These are phyloP conservation scores for Oryza glaberrima DNA, from an alignment of 176 grass and related monocot genomes.

Conservation along the genomic window DNA sequence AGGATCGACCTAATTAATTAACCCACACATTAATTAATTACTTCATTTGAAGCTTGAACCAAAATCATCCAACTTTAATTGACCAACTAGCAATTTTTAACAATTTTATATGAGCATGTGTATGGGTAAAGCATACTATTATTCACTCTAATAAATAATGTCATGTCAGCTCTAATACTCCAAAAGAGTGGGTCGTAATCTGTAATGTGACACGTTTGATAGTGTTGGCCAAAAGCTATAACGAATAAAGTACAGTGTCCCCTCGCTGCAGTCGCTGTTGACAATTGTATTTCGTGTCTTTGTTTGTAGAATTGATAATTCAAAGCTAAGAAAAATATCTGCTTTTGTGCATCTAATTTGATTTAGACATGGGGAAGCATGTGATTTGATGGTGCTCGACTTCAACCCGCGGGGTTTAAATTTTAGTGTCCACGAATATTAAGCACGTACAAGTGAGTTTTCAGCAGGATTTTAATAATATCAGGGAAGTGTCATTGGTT, in stretches of 20 bases:
- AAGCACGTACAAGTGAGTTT: no score
- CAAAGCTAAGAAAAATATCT: neutral
- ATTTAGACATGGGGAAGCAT: neutral
- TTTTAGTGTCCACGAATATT: no score
- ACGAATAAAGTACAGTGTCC: constrained; percentile 14
- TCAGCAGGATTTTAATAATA: no score
- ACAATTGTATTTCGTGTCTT: neutral
- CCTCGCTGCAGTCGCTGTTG: neutral
- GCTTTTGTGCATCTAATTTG: neutral
- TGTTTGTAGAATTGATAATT: neutral
- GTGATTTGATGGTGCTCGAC: no score
- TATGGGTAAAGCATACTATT: no score
- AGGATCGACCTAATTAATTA: neutral
- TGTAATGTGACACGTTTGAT: neutral
- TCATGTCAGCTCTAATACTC: neutral
- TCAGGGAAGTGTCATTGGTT: no score
- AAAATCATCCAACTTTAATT: neutral
- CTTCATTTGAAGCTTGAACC: neutral
- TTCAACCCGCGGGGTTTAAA: no score
- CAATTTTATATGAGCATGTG: neutral
- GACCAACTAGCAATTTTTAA: neutral
- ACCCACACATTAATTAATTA: neutral
- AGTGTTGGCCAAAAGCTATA: neutral
- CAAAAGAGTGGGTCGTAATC: neutral
- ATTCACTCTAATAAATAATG: neutral